phyloP scores from a whole-genome alignment of 2,329 filamentous ascomycete species.

The Teratosphaeria nubilosa region DNA sequence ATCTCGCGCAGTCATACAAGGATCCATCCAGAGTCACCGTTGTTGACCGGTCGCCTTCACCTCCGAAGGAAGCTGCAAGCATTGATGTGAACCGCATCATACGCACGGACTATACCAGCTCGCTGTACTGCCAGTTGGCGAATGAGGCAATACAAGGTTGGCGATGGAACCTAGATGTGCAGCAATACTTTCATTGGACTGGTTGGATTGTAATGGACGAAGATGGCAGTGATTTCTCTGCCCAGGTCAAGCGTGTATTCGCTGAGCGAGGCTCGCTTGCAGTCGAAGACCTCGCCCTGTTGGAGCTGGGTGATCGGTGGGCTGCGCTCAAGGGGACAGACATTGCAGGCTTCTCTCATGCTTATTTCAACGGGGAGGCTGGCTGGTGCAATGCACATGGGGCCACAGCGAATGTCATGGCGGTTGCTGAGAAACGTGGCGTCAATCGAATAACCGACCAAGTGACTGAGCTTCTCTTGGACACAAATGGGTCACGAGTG shows the following conservation, averaged over 20 bases:
- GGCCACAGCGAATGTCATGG: slow-evolving; percentile 36
- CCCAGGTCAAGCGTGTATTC: not conserved
- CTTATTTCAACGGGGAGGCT: slow-evolving; percentile 40
- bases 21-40: slow-evolving; percentile 43
- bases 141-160: slow-evolving; percentile 31
- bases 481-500: slow-evolving; percentile 19
- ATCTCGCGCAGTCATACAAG: slow-evolving; percentile 26
- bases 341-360: slow-evolving; percentile 28
- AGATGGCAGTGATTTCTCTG: slow-evolving; percentile 7
- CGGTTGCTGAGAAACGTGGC: slow-evolving; percentile 34
- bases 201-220: slow-evolving; percentile 48
- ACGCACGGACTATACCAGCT: slow-evolving; percentile 21
- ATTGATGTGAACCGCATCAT: slow-evolving; percentile 25
- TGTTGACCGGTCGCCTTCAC: slow-evolving; percentile 45
- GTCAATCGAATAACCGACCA: slow-evolving; percentile 37
- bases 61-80: slow-evolving; percentile 34
- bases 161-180: slow-evolving; percentile 21
- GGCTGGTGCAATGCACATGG: slow-evolving; percentile 45
- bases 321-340: slow-evolving; percentile 30
- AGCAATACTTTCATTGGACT: slow-evolving; percentile 46
- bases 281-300: not conserved
- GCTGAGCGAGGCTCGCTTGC: not conserved
- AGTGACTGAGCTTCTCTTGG: slow-evolving; percentile 32
- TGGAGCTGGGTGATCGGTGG: slow-evolving; percentile 22
- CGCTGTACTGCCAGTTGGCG: slow-evolving; percentile 23